Evolutionary conservation across 2,329 filamentous ascomycete genomes (phyloP).

Genomic region (Dactylellina haptotyla): DNA sequence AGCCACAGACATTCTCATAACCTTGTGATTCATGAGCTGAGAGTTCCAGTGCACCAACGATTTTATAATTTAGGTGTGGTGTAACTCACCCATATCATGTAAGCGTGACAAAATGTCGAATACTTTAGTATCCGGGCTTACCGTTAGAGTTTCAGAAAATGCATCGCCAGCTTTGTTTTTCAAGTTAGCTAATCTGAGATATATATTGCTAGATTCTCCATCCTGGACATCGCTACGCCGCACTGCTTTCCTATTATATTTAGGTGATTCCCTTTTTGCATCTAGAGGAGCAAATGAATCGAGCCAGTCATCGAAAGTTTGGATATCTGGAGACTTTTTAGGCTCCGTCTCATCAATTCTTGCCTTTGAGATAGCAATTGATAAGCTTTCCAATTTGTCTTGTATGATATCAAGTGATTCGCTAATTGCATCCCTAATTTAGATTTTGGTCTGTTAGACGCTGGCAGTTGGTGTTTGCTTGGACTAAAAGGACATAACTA

Average conservation of each 20-base stretch:
- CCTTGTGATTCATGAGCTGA: background rate
- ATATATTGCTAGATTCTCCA: background rate
- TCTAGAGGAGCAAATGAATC: background rate
- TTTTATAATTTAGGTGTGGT: too few relatives aligned
- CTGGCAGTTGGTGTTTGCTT: background rate
- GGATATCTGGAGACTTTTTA: background rate
- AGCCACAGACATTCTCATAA: constrained; percentile 15
- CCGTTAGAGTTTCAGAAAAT: background rate
- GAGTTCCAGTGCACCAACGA: background rate
- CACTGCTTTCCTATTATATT: constrained; percentile 1
- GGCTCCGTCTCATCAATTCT: background rate
- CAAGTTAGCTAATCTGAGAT: constrained; percentile 6
- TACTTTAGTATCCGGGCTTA: background rate
- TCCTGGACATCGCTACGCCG: background rate
- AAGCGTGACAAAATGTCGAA: constrained; percentile 1
- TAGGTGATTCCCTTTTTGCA: background rate
- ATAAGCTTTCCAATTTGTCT: constrained; percentile 5
- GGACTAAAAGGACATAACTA: background rate
- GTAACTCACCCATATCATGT: background rate
- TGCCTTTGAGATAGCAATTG: background rate
- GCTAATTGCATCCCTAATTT: constrained; percentile 4
- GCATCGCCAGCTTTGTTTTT: background rate
- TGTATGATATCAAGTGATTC: constrained; percentile 10
- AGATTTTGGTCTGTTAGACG: too few relatives aligned
- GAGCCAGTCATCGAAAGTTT: constrained; percentile 17